These are phyloP conservation scores for Collybia mongolica DNA, from an alignment of 768 basidiomycete species.

Conservation along the genomic window DNA sequence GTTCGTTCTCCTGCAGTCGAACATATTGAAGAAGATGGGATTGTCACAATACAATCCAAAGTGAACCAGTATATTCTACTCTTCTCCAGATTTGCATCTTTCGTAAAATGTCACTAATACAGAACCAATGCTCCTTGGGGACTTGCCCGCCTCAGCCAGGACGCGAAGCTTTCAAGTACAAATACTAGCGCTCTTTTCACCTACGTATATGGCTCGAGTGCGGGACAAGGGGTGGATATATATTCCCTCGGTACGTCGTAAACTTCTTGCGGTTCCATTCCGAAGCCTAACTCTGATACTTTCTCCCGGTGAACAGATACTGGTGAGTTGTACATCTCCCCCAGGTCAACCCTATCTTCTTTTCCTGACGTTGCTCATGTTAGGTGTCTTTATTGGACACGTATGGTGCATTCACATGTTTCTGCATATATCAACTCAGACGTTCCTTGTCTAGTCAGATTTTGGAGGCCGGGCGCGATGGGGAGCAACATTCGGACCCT, in stretches of 20 bases:
- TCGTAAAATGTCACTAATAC: background rate
- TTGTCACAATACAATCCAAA: conserved; percentile 2
- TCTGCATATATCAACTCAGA: too few relatives aligned
- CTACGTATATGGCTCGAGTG: too few relatives aligned
- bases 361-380: too few relatives aligned
- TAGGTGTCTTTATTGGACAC: too few relatives aligned
- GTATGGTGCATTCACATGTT: too few relatives aligned
- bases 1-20: conserved; percentile 6
- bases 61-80: conserved; percentile 1
- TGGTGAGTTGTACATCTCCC: conserved; percentile 1
- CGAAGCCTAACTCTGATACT: background rate
- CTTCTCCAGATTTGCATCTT: background rate
- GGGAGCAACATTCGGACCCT: conserved; percentile 19
- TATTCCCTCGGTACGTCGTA: background rate
- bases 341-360: too few relatives aligned
- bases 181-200: too few relatives aligned
- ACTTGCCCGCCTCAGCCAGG: conserved; percentile 15
- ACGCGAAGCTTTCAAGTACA: conserved; percentile 1
- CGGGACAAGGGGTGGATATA: conserved; percentile 18
- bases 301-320: conserved; percentile 4
- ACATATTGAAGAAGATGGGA: conserved; percentile 11
- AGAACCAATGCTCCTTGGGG: conserved; percentile 18
- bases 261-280: background rate
- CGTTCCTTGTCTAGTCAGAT: too few relatives aligned
- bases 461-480: conserved; percentile 15